Base-by-base conservation (phyloP, 768 basidiomycete genomes). In the Polyporus arcularius region DNA sequence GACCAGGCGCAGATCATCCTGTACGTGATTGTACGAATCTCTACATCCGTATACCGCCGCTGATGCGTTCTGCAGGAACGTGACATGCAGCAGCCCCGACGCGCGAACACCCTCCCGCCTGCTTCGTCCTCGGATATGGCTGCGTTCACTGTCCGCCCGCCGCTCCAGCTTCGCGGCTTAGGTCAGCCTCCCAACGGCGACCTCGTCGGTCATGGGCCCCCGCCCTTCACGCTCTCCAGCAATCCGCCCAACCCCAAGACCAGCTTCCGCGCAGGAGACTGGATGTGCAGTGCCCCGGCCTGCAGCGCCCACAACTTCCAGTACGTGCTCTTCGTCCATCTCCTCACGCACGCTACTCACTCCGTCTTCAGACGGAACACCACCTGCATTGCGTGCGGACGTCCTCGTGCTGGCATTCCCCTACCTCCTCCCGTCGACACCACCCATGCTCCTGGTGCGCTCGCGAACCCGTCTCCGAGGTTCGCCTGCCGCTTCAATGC, bases 271-370 rank as follows among this genome's bases (percentile, higher is more conserved):
- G 58, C 68, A 4, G 74, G 74, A 1, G 74, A 76, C 47, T 76
- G 74, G 74, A 67, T 73, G 73, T 92, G 90, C 70, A 76, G 76
- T 57, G 82, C 83, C 57, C 78, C 83, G 65, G 84, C 80, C 49
- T 93, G 91, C 72, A 87, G 84, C 67, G 90, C 89, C 14, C 89
- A 92, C 72, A 93, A 93, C 76, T 93, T 92, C 79, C 88, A 88
- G 90, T 91, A 72, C 9, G 46, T 79, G 88, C 83, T 12, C 68
- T 70, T 57, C 41, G 5, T 47, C 14, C 55, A 43, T 53, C 54
- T 58, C 31, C 38, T 57, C 62, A 57, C 62, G 62, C 77, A 80
- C 72, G 78, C 84, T 65, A 81, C 80, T 48, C 73, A 80, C 48
- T 72, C 74, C 6, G 82, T 82, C 66, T 77, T 26, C 73, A 92